Evolutionary conservation across 2,329 filamentous ascomycete species (phyloP).

Genomic region (Apiospora rasikravindrae): DNA sequence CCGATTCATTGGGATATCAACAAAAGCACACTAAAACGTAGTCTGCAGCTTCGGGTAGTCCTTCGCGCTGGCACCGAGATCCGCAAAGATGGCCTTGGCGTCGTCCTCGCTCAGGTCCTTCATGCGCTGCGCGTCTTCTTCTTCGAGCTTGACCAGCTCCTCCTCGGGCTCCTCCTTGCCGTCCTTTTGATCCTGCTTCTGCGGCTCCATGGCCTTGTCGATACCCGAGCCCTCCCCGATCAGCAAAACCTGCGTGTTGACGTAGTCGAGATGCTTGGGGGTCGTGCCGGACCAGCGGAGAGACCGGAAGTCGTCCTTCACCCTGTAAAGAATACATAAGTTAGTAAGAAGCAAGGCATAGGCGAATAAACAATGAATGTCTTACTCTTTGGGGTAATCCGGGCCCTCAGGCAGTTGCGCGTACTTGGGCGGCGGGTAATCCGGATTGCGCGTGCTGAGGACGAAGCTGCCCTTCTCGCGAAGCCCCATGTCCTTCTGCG

Average conservation of each 20-base stretch:
- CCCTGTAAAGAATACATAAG: slow-evolving; percentile 45
- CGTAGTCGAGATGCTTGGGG: slow-evolving; percentile 76
- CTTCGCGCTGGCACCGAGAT: slow-evolving; percentile 54
- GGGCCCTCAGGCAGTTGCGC: slow-evolving; percentile 68
- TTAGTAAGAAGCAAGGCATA: not conserved
- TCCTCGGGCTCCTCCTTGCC: slow-evolving; percentile 69
- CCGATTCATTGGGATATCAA: too few species aligned
- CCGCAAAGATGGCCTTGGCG: slow-evolving; percentile 51
- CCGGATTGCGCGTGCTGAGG: slow-evolving; percentile 80
- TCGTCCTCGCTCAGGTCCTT: slow-evolving; percentile 53
- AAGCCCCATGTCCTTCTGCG: slow-evolving; percentile 78
- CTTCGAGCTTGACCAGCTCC: slow-evolving; percentile 75
- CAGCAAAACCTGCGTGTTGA: slow-evolving; percentile 77
- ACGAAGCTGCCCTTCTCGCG: slow-evolving; percentile 76
- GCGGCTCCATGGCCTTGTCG: slow-evolving; percentile 60
- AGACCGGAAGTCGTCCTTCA: slow-evolving; percentile 73
- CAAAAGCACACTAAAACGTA: slow-evolving; percentile 48
- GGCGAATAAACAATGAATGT: too few species aligned
- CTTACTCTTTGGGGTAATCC: slow-evolving; percentile 73
- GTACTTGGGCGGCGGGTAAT: slow-evolving; percentile 67
- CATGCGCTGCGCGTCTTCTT: slow-evolving; percentile 74
- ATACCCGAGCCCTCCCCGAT: slow-evolving; percentile 71
- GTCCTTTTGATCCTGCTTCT: slow-evolving; percentile 61
- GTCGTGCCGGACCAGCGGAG: slow-evolving; percentile 77
- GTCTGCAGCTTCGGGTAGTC: slow-evolving; percentile 69